A percentile compares a stretch with the other conserved stretches of the same genome.
Conservation (phyloP, 106 monocot genomes). For the Amphibolis antarctica region DNA sequence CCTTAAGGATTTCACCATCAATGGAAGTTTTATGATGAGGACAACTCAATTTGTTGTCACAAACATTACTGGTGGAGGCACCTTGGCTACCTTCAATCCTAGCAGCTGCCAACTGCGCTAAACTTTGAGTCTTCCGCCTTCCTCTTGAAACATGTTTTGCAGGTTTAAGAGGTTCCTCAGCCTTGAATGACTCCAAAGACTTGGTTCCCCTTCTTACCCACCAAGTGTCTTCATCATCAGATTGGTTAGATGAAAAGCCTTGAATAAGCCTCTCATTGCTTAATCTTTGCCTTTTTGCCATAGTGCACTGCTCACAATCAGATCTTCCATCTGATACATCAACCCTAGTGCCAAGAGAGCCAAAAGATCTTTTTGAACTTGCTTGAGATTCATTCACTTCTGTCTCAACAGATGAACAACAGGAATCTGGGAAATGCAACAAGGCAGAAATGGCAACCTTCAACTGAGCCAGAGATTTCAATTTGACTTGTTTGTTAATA, state of each 20-base stretch:
- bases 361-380: constrained; percentile 25
- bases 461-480: constrained; percentile 41
- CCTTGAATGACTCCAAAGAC: constrained; percentile 49
- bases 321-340: constrained; percentile 34
- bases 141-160: constrained; percentile 64
- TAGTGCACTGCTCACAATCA: constrained; percentile 63
- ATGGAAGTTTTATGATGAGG: constrained; percentile 47
- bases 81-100: constrained; percentile 91
- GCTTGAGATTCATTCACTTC: constrained; percentile 32
- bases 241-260: constrained; percentile 30
- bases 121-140: constrained; percentile 82
- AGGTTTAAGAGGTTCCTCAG: constrained; percentile 49
- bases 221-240: constrained; percentile 85
- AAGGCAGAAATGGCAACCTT: constrained; percentile 52
- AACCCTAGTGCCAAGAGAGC: constrained; percentile 28
- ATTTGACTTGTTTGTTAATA: constrained; percentile 19
- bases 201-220: constrained; percentile 75
- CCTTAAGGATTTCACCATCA: constrained; percentile 38
- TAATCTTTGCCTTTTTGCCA: constrained; percentile 58
- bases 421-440: constrained; percentile 46
- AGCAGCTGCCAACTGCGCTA: constrained; percentile 69
- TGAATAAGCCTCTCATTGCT: constrained; percentile 40
- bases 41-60: constrained; percentile 68
- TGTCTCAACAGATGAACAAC: constrained; percentile 24
- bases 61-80: constrained; percentile 93